Evolutionary conservation across 225 moss, liverwort and hornwort species (phyloP).

Genomic region (Neckera pumila): DNA sequence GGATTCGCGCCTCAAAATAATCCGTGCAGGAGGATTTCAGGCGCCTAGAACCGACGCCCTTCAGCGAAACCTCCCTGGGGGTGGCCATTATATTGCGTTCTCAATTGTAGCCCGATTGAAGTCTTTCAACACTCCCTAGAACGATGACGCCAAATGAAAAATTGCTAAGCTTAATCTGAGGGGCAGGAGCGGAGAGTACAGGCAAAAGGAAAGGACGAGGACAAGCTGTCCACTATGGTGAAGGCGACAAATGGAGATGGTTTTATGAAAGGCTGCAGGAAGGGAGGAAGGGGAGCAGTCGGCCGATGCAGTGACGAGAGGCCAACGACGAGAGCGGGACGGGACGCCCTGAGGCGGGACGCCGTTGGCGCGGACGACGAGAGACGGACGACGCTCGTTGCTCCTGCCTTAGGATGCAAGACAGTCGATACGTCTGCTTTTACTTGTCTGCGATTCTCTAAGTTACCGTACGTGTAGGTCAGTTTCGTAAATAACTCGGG

Average conservation of each 20-base stretch:
- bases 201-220: background rate
- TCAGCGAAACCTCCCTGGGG: rapidly evolving
- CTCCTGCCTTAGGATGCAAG: background rate
- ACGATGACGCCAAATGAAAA: background rate
- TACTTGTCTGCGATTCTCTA: background rate
- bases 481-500: too few species aligned
- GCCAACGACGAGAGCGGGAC: background rate
- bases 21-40: rapidly evolving
- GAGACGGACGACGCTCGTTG: background rate
- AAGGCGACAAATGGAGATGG: background rate
- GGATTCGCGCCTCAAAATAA: background rate
- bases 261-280: background rate
- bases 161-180: background rate
- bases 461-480: too few species aligned
- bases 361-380: background rate
- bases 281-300: rapidly evolving
- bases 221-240: background rate
- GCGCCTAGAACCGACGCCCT: background rate
- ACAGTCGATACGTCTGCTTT: background rate
- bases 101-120: background rate
- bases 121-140: background rate
- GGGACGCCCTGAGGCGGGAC: too few species aligned
- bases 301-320: background rate
- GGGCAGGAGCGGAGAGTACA: background rate
- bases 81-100: background rate